Percentiles rank a stretch among this genome's conserved stretches.
Conservation (phyloP, 352 stramenopile genomes). For the Poterioochromonas sp. region DNA sequence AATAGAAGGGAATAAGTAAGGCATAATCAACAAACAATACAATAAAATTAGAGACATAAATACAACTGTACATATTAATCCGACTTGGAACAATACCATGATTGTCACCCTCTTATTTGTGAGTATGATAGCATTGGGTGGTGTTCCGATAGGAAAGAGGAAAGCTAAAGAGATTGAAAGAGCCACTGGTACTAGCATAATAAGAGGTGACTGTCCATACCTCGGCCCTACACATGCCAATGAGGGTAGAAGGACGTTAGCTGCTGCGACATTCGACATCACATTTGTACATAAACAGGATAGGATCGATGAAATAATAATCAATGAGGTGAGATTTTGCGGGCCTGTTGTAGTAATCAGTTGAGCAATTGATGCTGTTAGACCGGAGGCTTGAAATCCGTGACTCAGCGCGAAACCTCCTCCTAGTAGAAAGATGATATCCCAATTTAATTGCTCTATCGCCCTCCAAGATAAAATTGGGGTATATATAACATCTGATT, state of each 20-base stretch:
- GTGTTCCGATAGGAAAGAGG: background rate
- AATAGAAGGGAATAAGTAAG: too few species aligned
- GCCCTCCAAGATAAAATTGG: background rate
- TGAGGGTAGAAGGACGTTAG: background rate
- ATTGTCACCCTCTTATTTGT: background rate
- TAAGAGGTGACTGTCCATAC: background rate
- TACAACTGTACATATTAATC: too few species aligned
- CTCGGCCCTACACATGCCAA: background rate
- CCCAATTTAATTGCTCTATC: background rate
- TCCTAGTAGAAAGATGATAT: conserved; percentile 11
- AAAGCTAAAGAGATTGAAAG: background rate
- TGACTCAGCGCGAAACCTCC: background rate
- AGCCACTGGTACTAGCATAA: background rate
- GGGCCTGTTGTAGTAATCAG: background rate
- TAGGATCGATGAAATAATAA: background rate
- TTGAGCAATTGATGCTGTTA: background rate
- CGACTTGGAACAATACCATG: too few species aligned
- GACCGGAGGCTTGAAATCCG: background rate
- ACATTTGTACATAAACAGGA: background rate
- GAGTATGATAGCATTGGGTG: background rate
- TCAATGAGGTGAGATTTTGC: background rate
- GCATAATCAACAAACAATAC: too few species aligned
- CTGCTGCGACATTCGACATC: background rate
- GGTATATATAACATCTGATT: background rate
- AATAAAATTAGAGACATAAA: too few species aligned